Evolutionary conservation across 2,329 filamentous ascomycete species (phyloP).

Genomic region (Dichotomopilus funicola): DNA sequence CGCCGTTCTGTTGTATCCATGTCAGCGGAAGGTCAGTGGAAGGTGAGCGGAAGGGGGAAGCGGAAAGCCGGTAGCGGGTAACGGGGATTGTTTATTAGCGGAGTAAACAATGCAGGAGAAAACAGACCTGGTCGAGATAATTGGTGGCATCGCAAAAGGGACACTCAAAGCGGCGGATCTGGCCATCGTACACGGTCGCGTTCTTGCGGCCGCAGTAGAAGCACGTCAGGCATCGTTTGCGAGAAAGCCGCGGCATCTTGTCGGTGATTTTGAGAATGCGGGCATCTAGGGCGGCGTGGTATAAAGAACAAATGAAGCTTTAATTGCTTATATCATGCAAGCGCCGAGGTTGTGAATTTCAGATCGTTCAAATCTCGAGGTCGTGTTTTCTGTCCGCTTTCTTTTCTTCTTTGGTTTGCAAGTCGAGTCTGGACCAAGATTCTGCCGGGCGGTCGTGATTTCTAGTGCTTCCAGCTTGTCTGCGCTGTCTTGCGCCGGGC

Average conservation of each 20-base stretch:
- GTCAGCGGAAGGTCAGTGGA: too few species aligned
- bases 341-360: too few species aligned
- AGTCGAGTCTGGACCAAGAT: constrained; percentile 8
- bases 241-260: constrained; percentile 39
- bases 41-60: too few species aligned
- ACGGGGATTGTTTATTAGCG: neutral
- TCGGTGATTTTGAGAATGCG: neutral
- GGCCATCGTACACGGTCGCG: constrained; percentile 50
- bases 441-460: constrained; percentile 27
- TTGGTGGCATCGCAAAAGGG: constrained; percentile 78
- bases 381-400: neutral
- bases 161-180: constrained; percentile 64
- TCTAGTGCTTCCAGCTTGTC: constrained; percentile 5
- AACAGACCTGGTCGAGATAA: constrained; percentile 72
- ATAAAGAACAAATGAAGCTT: neutral
- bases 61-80: too few species aligned
- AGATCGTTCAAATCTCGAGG: neutral
- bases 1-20: constrained; percentile 57
- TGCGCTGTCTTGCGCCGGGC: neutral
- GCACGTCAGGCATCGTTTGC: constrained; percentile 52
- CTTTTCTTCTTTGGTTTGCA: constrained; percentile 8
- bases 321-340: too few species aligned
- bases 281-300: constrained; percentile 7
- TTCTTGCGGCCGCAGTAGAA: constrained; percentile 78
- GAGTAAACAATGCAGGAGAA: neutral